Evolutionary conservation across 371 early-diverging fungal species (phyloP).

Genomic region (Apophysomyces variabilis): DNA sequence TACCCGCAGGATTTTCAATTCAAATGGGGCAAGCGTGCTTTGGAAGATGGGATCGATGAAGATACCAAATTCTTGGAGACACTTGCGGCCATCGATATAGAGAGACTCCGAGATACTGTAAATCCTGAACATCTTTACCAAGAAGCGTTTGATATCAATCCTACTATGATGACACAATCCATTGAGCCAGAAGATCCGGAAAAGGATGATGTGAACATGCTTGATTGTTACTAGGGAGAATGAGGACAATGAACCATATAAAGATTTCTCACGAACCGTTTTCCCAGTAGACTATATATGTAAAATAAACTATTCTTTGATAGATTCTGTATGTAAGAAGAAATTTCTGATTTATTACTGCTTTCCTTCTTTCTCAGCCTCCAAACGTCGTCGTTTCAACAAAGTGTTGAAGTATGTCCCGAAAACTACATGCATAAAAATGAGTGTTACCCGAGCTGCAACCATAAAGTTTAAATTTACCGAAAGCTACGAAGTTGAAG

Average conservation of each 20-base stretch:
- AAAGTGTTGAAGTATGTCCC: slow-evolving; percentile 84
- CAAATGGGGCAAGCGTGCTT: neutral
- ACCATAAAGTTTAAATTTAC: slow-evolving; percentile 28
- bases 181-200: slow-evolving; percentile 14
- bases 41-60: slow-evolving; percentile 11
- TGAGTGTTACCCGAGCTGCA: neutral
- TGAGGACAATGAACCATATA: too few species aligned
- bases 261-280: too few species aligned
- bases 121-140: slow-evolving; percentile 49
- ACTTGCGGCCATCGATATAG: slow-evolving; percentile 25
- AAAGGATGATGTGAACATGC: slow-evolving; percentile 13
- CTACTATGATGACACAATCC: slow-evolving; percentile 41
- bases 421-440: slow-evolving; percentile 46
- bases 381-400: slow-evolving; percentile 68
- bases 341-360: slow-evolving; percentile 28
- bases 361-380: slow-evolving; percentile 47
- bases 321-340: neutral
- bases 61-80: slow-evolving; percentile 26
- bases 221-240: slow-evolving; percentile 15
- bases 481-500: slow-evolving; percentile 83
- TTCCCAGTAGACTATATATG: neutral
- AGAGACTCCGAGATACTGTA: slow-evolving; percentile 23
- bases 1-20: neutral
- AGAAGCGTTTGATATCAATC: slow-evolving; percentile 48
- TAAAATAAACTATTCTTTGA: neutral